phyloP scores from a whole-genome alignment of 176 grass and related monocot genomes.

The Canna indica region DNA sequence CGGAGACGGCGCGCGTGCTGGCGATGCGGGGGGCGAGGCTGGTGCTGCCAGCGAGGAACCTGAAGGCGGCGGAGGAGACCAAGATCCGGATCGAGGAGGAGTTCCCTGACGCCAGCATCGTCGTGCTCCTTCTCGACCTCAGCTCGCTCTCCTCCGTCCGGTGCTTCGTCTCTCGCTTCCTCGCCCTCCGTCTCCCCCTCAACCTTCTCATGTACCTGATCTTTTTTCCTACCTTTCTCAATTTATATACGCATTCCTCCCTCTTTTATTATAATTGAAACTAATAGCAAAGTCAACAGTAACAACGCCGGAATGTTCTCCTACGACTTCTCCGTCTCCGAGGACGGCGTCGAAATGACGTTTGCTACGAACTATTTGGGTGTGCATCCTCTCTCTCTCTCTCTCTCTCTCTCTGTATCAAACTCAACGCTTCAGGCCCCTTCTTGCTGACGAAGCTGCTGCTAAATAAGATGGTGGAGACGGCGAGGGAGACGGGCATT shows the following conservation, averaged over 20 bases:
- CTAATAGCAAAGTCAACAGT: slow-evolving; percentile 19
- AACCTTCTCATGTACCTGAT: slow-evolving; percentile 82
- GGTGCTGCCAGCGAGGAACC: slow-evolving; percentile 56
- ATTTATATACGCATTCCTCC: background rate
- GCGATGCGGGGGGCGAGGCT: slow-evolving; percentile 71
- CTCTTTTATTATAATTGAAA: background rate
- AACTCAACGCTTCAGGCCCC: slow-evolving; percentile 35
- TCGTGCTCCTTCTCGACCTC: slow-evolving; percentile 81
- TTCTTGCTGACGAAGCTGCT: slow-evolving; percentile 77
- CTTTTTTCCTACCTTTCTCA: too few species aligned
- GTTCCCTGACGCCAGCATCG: slow-evolving; percentile 40
- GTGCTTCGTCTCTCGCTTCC: slow-evolving; percentile 50
- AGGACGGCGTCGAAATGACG: slow-evolving; percentile 91
- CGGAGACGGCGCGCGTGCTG: slow-evolving; percentile 82
- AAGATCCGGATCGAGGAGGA: slow-evolving; percentile 37
- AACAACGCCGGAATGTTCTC: slow-evolving; percentile 92
- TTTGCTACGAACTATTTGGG: slow-evolving; percentile 88
- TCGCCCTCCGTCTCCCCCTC: slow-evolving; percentile 53
- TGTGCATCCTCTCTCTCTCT: background rate
- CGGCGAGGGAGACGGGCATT: slow-evolving; percentile 16
- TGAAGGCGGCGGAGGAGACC: slow-evolving; percentile 77
- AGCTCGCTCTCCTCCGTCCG: slow-evolving; percentile 77
- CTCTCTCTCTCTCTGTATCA: background rate
- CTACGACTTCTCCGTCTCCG: slow-evolving; percentile 55
- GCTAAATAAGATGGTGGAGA: slow-evolving; percentile 17